phyloP scores from a whole-genome alignment of 106 monocot species.

The Chionographis japonica region DNA sequence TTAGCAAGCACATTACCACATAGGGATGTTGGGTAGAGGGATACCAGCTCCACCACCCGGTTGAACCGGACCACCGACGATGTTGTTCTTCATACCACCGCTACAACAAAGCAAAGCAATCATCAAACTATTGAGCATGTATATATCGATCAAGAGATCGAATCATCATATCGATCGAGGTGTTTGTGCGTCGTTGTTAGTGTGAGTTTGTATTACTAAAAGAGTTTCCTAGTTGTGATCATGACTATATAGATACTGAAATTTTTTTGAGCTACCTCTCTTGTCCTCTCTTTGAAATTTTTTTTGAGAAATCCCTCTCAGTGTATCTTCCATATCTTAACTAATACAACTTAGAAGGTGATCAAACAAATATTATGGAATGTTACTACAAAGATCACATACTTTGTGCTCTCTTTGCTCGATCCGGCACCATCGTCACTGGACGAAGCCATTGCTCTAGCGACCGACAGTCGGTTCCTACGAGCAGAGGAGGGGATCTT shows the following conservation, averaged over 20 bases:
- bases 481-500: background rate
- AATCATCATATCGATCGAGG: too few relatives aligned
- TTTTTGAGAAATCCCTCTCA: too few relatives aligned
- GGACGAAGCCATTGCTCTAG: background rate
- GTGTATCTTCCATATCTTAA: too few relatives aligned
- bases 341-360: background rate
- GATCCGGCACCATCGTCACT: background rate
- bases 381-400: background rate
- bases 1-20: too few relatives aligned
- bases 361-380: background rate
- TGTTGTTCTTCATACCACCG: too few relatives aligned
- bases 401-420: background rate
- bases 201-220: too few relatives aligned
- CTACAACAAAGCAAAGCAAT: background rate
- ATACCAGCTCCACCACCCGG: background rate
- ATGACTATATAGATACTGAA: too few relatives aligned
- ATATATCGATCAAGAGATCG: background rate
- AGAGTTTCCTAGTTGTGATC: too few relatives aligned
- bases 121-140: background rate
- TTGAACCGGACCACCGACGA: too few relatives aligned
- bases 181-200: too few relatives aligned
- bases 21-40: constrained; percentile 1
- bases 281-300: too few relatives aligned
- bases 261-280: too few relatives aligned
- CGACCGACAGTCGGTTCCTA: background rate